Evolutionary conservation across 2,329 filamentous ascomycete genomes (phyloP), one percentile per base, ranked within the genome.

Genomic region (Aspergillus glaucus): DNA sequence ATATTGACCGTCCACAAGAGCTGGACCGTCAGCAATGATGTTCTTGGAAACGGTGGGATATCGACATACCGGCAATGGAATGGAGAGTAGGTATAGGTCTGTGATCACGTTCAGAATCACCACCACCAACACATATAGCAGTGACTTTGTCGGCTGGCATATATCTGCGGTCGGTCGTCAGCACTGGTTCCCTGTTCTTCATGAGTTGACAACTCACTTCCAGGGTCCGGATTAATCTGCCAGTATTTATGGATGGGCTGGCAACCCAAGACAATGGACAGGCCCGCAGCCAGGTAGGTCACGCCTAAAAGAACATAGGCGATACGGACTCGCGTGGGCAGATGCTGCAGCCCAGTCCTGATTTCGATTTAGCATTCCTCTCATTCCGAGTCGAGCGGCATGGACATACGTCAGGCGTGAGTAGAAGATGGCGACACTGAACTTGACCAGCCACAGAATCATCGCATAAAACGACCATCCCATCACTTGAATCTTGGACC

Each of bases 151-250:
- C 30, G 73, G 66, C 46, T 75, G 73, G 52, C 76, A 79, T 32
- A 60, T 43, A 56, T 72, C 75, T 75, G 53, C 45, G 5, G 26
- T 17, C 45, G 5, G 26, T 17, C 43, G 34, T 36, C 15, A 36
- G 34, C 34, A 36, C n/a, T 43, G n/a, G n/a, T 36, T 9, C 14
- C 15, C 34, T 17, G 34, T 17, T 3, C 9, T 17, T 4, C 2
- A 40, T 5, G 14, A 14, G 44, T 15, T 48, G 3, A 10, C 9
- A 8, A 68, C 76, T 63, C 56, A 79, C 77, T 72, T 17, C 79
- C 78, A 0, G 79, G 79, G 30, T 82, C 67, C 0, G 80, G 80
- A 44, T 72, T 67, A 40, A 83, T 79, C 57, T 82, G 79, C 79
- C 79, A 83, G 57, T 78, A 76, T n/a, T 68, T 69, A 32, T 66